phyloP scores from a whole-genome alignment of 495 filamentous ascomycete genomes.

The Podospora didyma region DNA sequence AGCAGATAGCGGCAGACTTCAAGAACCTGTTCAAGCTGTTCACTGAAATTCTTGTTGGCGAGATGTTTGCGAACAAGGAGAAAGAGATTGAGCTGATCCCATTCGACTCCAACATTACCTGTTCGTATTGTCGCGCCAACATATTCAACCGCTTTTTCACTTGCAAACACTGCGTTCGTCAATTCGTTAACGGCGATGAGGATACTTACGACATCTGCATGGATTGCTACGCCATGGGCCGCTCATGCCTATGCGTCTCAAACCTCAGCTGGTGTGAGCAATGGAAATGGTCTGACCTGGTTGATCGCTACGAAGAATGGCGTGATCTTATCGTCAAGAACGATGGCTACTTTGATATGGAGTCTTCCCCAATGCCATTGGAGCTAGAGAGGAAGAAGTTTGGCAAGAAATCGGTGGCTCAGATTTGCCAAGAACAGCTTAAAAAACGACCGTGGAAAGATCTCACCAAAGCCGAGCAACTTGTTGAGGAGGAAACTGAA shows the following conservation, averaged over 20 bases:
- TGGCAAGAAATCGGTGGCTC: constrained; percentile 72
- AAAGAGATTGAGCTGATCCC: constrained; percentile 65
- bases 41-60: constrained; percentile 72
- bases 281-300: constrained; percentile 76
- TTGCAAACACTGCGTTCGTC: constrained; percentile 69
- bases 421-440: constrained; percentile 87
- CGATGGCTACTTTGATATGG: constrained; percentile 54
- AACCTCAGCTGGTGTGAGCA: constrained; percentile 89
- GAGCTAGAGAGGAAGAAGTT: constrained; percentile 57
- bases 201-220: constrained; percentile 93
- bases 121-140: constrained; percentile 92
- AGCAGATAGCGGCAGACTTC: constrained; percentile 73
- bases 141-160: constrained; percentile 97
- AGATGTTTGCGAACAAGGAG: constrained; percentile 70
- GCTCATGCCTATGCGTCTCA: constrained; percentile 84
- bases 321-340: constrained; percentile 66
- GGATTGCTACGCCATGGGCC: constrained; percentile 93
- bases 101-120: constrained; percentile 87
- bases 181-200: constrained; percentile 56
- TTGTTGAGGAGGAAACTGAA: constrained; percentile 32
- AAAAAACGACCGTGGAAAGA: constrained; percentile 63
- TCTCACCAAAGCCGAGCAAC: constrained; percentile 40
- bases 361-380: constrained; percentile 60
- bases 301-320: constrained; percentile 76
- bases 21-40: constrained; percentile 70